These are phyloP conservation scores for Wickerhamomyces queroliae DNA, from an alignment of 805 yeast species.

Conservation along the genomic window DNA sequence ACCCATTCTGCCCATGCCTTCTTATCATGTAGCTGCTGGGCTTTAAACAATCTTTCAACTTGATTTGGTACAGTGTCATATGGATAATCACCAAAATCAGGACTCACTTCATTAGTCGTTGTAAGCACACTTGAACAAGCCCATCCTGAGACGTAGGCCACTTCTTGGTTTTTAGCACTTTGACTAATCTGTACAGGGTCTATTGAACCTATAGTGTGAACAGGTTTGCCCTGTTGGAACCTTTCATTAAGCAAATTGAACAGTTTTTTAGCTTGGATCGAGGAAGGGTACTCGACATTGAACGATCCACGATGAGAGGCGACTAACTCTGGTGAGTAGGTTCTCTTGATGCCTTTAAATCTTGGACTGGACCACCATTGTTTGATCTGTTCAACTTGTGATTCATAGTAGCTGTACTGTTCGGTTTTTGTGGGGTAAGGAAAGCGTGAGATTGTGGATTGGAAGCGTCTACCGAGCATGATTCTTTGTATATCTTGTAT, in stretches of 20 bases:
- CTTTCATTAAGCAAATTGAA: constrained; percentile 38
- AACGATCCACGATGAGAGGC: constrained; percentile 48
- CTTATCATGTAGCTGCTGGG: constrained; percentile 52
- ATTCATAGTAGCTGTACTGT: constrained; percentile 8
- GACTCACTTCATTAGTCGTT: constrained; percentile 57
- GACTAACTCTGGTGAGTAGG: constrained; percentile 47
- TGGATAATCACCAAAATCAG: constrained; percentile 67
- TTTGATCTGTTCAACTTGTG: constrained; percentile 31
- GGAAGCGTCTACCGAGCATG: background rate
- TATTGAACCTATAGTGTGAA: constrained; percentile 53
- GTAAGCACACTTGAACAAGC: constrained; percentile 53
- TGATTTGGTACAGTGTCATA: constrained; percentile 67
- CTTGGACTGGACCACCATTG: constrained; percentile 48
- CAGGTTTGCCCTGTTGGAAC: constrained; percentile 36
- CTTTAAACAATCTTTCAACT: constrained; percentile 52
- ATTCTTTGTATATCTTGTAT: too few species aligned
- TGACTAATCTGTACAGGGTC: constrained; percentile 63
- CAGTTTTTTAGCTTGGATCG: constrained; percentile 47
- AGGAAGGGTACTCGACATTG: constrained; percentile 36
- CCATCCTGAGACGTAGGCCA: constrained; percentile 55
- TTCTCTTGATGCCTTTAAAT: constrained; percentile 40
- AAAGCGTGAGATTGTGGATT: constrained; percentile 11
- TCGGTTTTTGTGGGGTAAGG: constrained; percentile 17
- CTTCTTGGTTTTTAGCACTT: constrained; percentile 44
- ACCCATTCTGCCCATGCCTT: constrained; percentile 39